Conservation (phyloP, 1,284 basidiomycete species). For the Irpex lacteus region DNA sequence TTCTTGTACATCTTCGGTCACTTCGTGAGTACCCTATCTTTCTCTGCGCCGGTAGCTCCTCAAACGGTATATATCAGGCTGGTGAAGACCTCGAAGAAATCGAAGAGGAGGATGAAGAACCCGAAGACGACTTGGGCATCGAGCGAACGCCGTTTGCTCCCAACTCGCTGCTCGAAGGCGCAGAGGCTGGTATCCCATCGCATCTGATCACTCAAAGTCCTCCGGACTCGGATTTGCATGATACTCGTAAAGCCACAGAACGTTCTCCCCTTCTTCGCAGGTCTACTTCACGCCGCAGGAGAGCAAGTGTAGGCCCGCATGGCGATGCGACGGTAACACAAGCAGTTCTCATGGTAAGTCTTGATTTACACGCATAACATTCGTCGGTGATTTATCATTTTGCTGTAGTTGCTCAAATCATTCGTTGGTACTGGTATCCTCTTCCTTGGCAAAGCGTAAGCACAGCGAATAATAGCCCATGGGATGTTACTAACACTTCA, state of each 20-base stretch:
- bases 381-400: neutral
- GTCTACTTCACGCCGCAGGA: slow-evolving; percentile 56
- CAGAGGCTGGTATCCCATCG: slow-evolving; percentile 10
- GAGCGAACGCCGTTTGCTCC: neutral
- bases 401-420: slow-evolving; percentile 80
- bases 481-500: slow-evolving; percentile 10
- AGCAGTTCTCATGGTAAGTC: slow-evolving; percentile 81
- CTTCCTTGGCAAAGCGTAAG: slow-evolving; percentile 92
- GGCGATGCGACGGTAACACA: slow-evolving; percentile 88
- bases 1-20: slow-evolving; percentile 93
- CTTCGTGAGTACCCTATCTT: slow-evolving; percentile 63
- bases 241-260: slow-evolving; percentile 23
- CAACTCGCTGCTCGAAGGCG: slow-evolving; percentile 23
- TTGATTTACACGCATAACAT: neutral
- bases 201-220: slow-evolving; percentile 14
- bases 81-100: slow-evolving; percentile 93
- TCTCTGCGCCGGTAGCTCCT: neutral
- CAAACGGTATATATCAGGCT: slow-evolving; percentile 47
- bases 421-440: slow-evolving; percentile 97
- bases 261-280: slow-evolving; percentile 29
- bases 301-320: slow-evolving; percentile 53
- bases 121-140: slow-evolving; percentile 13
- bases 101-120: slow-evolving; percentile 37
- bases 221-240: slow-evolving; percentile 13
- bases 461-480: slow-evolving; percentile 13